Percentiles rank a stretch among this genome's conserved stretches.
These are phyloP conservation scores for Amanita phalloides DNA, from an alignment of 768 basidiomycete species.

Conservation along the genomic window DNA sequence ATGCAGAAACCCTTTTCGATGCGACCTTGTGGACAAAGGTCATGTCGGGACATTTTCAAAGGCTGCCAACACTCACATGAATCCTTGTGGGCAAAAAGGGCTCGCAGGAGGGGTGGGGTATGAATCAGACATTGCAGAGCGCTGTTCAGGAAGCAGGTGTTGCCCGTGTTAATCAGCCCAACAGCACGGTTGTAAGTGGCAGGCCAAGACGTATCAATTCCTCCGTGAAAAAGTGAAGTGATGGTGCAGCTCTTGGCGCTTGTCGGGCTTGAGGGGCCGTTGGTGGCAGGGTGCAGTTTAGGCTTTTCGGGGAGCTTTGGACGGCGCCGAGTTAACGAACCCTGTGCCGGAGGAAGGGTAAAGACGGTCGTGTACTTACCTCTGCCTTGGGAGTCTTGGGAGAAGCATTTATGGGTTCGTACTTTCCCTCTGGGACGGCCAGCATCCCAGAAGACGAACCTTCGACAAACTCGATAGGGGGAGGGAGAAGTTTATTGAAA, in stretches of 20 bases:
- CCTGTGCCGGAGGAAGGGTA: background rate
- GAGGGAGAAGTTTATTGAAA: conserved; percentile 70
- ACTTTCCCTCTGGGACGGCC: conserved; percentile 64
- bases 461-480: conserved; percentile 76
- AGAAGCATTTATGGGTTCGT: conserved; percentile 69
- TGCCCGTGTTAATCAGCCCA: conserved; percentile 80
- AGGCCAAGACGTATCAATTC: conserved; percentile 61
- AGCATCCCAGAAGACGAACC: conserved; percentile 72
- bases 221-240: conserved; percentile 35
- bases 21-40: conserved; percentile 21
- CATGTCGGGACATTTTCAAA: conserved; percentile 1
- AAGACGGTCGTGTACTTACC: conserved; percentile 24
- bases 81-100: conserved; percentile 44
- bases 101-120: conserved; percentile 74
- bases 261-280: conserved; percentile 12
- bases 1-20: conserved; percentile 64
- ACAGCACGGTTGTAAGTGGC: conserved; percentile 30
- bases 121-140: conserved; percentile 89
- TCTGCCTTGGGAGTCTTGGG: conserved; percentile 40
- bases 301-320: conserved; percentile 12
- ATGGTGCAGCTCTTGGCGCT: conserved; percentile 19
- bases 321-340: background rate
- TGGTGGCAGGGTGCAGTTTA: conserved; percentile 10
- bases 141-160: conserved; percentile 95
- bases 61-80: conserved; percentile 41